These are phyloP conservation scores for Salvia splendens DNA, from an alignment of 257 asterid genomes.

Conservation along the genomic window DNA sequence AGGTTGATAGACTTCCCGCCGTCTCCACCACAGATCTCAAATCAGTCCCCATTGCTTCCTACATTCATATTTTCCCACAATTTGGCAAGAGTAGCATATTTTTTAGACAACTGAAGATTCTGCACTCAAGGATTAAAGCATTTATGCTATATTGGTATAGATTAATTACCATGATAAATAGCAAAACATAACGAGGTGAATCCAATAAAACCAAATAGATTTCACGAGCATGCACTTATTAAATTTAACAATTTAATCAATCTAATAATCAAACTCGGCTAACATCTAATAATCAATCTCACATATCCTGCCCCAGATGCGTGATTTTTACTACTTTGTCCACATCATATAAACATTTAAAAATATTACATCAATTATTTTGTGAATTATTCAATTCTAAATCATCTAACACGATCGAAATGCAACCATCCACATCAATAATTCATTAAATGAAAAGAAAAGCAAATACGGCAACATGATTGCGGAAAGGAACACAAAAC, in stretches of 20 bases:
- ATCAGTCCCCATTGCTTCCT: conserved; percentile 37
- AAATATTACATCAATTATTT: no score
- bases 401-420: neutral
- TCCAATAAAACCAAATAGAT: no score
- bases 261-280: conserved; percentile 6
- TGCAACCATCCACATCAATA: conserved; percentile 21
- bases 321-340: neutral
- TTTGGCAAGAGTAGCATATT: conserved; percentile 18
- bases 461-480: conserved; percentile 12
- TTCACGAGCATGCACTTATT: conserved; percentile 9
- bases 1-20: conserved; percentile 35
- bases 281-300: conserved; percentile 12
- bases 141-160: conserved; percentile 17
- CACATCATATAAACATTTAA: neutral
- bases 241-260: conserved; percentile 4
- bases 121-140: conserved; percentile 9
- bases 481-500: conserved; percentile 14
- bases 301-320: neutral
- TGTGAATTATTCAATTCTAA: neutral
- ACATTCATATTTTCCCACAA: conserved; percentile 21
- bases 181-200: neutral
- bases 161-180: conserved; percentile 11
- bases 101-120: neutral
- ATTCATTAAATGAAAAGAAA: conserved; percentile 2
- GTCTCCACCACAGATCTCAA: conserved; percentile 32